Percentiles rank a stretch among this genome's conserved stretches.
These are phyloP conservation scores for Cardamine chenopodiifolia DNA, from an alignment of 345 rosid species.

Conservation along the genomic window DNA sequence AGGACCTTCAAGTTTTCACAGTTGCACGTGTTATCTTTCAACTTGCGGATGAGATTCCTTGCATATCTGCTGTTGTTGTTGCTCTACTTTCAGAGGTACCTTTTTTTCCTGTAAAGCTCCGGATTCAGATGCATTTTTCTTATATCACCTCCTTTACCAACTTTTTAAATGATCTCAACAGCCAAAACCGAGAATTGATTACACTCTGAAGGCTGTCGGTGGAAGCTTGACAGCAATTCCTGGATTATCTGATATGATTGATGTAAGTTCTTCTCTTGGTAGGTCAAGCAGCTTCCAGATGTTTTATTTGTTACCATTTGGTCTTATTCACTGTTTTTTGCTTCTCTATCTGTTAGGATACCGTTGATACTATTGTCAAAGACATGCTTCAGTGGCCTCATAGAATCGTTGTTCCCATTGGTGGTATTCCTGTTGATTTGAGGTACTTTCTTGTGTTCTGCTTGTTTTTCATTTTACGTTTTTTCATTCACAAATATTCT, in stretches of 20 bases:
- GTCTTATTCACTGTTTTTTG: constrained; percentile 12
- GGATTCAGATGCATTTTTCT: constrained; percentile 4
- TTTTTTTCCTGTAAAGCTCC: background rate
- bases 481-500: background rate
- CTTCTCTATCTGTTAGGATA: constrained; percentile 61
- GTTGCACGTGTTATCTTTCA: constrained; percentile 94
- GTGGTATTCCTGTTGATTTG: constrained; percentile 83
- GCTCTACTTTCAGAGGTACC: constrained; percentile 94
- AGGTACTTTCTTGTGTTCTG: constrained; percentile 52
- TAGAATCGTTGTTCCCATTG: constrained; percentile 97
- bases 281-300: background rate
- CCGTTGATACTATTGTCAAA: constrained; percentile 76
- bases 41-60: constrained; percentile 97
- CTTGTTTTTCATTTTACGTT: constrained; percentile 8
- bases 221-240: constrained; percentile 98
- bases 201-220: constrained; percentile 95
- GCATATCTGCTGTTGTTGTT: constrained; percentile 95
- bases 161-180: constrained; percentile 45
- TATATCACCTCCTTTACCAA: constrained; percentile 12
- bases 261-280: constrained; percentile 59
- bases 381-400: constrained; percentile 99
- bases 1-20: constrained; percentile 96
- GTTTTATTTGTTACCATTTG: constrained; percentile 1
- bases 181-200: constrained; percentile 98
- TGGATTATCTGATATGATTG: constrained; percentile 95